Evolutionary conservation across 2,329 filamentous ascomycete genomes (phyloP).

Genomic region (Paecilomyces variotii): DNA sequence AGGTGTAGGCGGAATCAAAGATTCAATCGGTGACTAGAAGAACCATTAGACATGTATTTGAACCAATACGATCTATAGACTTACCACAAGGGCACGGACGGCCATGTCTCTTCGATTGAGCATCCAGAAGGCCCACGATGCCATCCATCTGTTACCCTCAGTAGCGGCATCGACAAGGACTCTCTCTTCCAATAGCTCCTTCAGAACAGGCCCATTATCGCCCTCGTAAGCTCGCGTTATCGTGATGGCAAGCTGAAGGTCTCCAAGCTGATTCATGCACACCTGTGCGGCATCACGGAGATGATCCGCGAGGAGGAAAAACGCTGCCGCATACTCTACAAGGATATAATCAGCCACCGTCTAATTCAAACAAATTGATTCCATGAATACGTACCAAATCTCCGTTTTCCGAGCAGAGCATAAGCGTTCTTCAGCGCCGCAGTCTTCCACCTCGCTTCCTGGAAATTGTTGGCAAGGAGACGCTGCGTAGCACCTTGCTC

Average conservation of each 20-base stretch:
- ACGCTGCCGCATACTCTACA: slow-evolving; percentile 83
- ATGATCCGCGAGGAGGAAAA: slow-evolving; percentile 84
- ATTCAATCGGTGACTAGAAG: slow-evolving; percentile 64
- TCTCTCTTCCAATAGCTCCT: slow-evolving; percentile 67
- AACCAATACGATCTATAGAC: slow-evolving; percentile 19
- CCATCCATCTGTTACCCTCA: slow-evolving; percentile 85
- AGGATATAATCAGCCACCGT: slow-evolving; percentile 1
- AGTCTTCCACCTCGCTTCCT: slow-evolving; percentile 76
- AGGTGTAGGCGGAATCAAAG: slow-evolving; percentile 46
- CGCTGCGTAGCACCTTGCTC: slow-evolving; percentile 76
- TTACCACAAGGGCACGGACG: slow-evolving; percentile 71
- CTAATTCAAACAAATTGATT: slow-evolving; percentile 1
- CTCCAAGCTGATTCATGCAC: slow-evolving; percentile 76
- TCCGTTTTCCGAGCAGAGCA: slow-evolving; percentile 78
- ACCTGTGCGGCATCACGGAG: slow-evolving; percentile 79
- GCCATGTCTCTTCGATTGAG: slow-evolving; percentile 73
- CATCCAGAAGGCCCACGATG: slow-evolving; percentile 95
- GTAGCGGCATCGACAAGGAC: slow-evolving; percentile 68
- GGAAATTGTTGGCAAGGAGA: slow-evolving; percentile 84
- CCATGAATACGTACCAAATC: slow-evolving; percentile 58
- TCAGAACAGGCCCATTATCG: slow-evolving; percentile 66
- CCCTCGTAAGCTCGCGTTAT: slow-evolving; percentile 83
- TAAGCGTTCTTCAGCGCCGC: slow-evolving; percentile 94
- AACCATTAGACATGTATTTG: slow-evolving; percentile 9
- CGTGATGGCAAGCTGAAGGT: slow-evolving; percentile 82